Evolutionary conservation across 1,139 yeast species (phyloP), one percentile per base, ranked within the genome.

Genomic region (Barnettozyma hawaiiensis): DNA sequence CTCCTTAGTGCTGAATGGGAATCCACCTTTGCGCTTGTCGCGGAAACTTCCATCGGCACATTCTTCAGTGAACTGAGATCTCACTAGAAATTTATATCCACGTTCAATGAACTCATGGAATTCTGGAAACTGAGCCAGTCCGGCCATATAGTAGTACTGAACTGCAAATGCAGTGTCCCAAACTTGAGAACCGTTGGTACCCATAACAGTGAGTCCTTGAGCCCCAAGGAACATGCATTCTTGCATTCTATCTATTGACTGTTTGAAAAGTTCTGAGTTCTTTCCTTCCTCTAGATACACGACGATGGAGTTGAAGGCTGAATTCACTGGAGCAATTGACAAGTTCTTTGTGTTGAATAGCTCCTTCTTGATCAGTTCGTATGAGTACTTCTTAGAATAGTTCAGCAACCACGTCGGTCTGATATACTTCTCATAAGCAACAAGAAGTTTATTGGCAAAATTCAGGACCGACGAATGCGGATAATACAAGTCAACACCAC

Each of bases 101-200:
- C 69, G 68, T 26, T 72, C 70, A 19, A 92, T 75, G 53, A 79
- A 69, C 4, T 76, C 76, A 43, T 75, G 77, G 60, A 76, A 87
- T 58, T 81, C 78, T 0, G 85, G 82, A 33, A 71, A 58, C 31
- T 81, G 83, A 2, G 85, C 92, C 26, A 92, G 63, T 0, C 96
- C 96, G 0, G 96, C 85, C 58, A 76, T 69, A 47, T 86, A 81
- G 49, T 79, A 75, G 57, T 87, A 87, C 58, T 94, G 98, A 24
- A 92, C 70, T 53, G 85, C 83, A 64, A 94, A 92, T 0, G 97
- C 90, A 18, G 82, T 82, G 62, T 94, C 99, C 98, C 99, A 94
- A 1, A 85, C 90, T 62, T 94, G 99, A 0, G 87, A 89, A 23
- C 99, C 99, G 62, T 94, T 94, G 1, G 99, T 94, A 9, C 99